Evolutionary conservation across 371 early-diverging fungal species (phyloP).

Genomic region (Lichtheimia corymbifera): DNA sequence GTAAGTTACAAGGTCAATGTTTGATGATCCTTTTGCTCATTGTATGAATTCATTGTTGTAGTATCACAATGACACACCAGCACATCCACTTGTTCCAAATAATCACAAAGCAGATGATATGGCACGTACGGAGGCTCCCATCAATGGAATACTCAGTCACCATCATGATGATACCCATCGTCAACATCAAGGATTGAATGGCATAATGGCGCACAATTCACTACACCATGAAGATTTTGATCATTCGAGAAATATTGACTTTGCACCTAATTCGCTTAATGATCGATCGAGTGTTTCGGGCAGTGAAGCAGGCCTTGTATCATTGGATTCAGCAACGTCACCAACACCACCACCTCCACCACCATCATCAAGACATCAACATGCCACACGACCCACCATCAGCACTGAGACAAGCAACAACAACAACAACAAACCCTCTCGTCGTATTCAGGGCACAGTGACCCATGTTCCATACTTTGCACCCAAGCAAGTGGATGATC

Average conservation of each 20-base stretch:
- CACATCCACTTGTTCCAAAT: neutral
- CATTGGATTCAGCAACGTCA: neutral
- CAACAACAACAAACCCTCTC: neutral
- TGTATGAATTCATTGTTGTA: neutral
- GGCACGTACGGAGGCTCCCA: too few species aligned
- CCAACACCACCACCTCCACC: neutral
- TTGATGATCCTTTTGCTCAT: too few species aligned
- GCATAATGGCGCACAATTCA: too few species aligned
- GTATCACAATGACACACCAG: slow-evolving; percentile 1
- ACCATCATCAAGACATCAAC: neutral
- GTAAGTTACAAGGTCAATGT: neutral
- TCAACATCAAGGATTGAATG: too few species aligned
- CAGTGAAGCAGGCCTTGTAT: neutral
- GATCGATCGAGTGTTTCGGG: too few species aligned
- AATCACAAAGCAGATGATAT: too few species aligned
- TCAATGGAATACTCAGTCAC: too few species aligned
- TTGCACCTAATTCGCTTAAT: too few species aligned
- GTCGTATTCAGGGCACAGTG: neutral
- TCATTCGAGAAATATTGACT: too few species aligned
- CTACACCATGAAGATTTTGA: too few species aligned
- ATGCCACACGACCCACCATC: neutral
- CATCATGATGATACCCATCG: too few species aligned
- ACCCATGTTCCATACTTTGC: slow-evolving; percentile 19
- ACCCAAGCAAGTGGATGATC: slow-evolving; percentile 8
- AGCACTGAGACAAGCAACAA: neutral